Evolutionary conservation across 2,329 filamentous ascomycete genomes (phyloP), one percentile per base, ranked within the genome.

Genomic region (Aspergillus eucalypticola): DNA sequence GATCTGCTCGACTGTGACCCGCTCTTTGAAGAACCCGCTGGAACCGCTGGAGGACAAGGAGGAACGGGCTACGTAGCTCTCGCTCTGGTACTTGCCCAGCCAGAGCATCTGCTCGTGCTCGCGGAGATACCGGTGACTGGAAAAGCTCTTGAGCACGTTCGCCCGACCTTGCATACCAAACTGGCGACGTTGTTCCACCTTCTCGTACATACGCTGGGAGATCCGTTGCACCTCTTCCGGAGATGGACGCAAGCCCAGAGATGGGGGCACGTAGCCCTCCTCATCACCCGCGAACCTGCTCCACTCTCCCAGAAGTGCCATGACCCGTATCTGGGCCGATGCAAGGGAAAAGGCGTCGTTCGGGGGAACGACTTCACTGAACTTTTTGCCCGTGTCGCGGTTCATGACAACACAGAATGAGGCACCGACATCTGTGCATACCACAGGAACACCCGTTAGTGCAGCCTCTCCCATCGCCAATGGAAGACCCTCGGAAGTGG

Each of bases 221-320:
- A 87, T 83, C 67, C 75, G 76, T 17, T 78, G 73, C 3, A 86
- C 82, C 50, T 86, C 82, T 10, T 78, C 71, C 0, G 72, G 70
- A 10, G 77, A 81, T 0, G 83, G 82, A 6, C 78, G 77, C 54
- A 83, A 78, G n/a, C 80, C 78, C 3, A 84, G 72, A 1, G 79
- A 65, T 5, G 79, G 75, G 8, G 76, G 27, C 11, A 48, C 5
- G 6, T 54, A 67, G 29, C 71, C 68, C 11, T 72, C 73, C 4
- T 72, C 71, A 62, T 86, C 84, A 1, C 83, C 82, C 3, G 83
- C 82, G 67, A 84, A 87, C 53, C 82, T 74, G 52, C 80, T 77
- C 86, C 85, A 88, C 64, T 86, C 81, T 6, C 84, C 86, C 0
- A 87, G 73, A 77, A 88, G 82, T 3, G 81, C 84, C 13, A 88